These are phyloP conservation scores for Phlebiopsis gigantea DNA, from an alignment of 768 basidiomycete genomes.

Conservation along the genomic window DNA sequence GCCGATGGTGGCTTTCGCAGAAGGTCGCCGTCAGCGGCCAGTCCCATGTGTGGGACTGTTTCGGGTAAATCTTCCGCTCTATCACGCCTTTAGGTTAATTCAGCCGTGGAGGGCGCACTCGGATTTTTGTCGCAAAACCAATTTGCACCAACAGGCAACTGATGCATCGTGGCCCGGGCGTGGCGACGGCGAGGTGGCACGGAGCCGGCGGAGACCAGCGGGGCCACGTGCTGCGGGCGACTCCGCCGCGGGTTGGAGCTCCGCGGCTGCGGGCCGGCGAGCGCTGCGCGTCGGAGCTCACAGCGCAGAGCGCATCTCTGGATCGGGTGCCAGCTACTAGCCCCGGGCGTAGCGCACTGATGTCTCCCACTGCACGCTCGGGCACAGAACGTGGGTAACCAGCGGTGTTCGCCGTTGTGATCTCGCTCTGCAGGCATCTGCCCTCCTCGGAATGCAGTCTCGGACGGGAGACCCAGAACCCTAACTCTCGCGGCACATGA, in stretches of 20 bases:
- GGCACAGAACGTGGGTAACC: neutral
- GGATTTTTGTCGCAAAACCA: slow-evolving; percentile 6
- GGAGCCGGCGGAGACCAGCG: neutral
- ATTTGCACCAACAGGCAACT: neutral
- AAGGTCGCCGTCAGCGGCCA: neutral
- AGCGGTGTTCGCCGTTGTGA: neutral
- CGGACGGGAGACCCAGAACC: neutral
- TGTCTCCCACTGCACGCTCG: neutral
- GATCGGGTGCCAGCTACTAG: neutral
- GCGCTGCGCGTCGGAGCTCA: neutral
- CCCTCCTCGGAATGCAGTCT: neutral
- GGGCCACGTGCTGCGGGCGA: neutral
- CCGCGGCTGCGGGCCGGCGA: neutral
- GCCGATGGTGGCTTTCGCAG: slow-evolving; percentile 13
- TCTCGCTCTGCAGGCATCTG: neutral
- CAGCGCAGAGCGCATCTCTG: neutral
- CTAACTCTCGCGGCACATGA: neutral
- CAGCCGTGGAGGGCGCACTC: neutral
- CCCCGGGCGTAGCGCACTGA: neutral
- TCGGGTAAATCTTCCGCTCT: slow-evolving; percentile 6
- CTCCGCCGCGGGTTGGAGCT: neutral
- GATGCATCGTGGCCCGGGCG: slow-evolving; percentile 5
- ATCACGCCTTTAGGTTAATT: neutral
- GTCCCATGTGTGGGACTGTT: neutral
- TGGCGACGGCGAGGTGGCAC: no score